Evolutionary conservation across 2,329 filamentous ascomycete species (phyloP), one percentile per base, ranked within the genome.

Genomic region (Rutstroemia sp.): DNA sequence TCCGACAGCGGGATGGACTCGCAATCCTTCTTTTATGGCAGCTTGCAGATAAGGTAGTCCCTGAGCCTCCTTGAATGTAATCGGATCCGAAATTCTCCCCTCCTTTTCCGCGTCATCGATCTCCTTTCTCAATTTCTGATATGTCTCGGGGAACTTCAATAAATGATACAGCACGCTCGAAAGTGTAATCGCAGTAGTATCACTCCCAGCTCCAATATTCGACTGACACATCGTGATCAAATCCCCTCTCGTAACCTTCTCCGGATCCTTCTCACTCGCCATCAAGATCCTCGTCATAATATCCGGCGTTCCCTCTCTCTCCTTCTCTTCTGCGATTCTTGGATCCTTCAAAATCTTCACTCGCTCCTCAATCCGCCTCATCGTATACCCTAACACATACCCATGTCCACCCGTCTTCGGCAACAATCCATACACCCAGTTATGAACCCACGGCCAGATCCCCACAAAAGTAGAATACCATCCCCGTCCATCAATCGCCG

Each of bases 11-110:
- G 78, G 72, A 50, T 79, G 75, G 19, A 82, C 67, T 14, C 80
- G 73, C 18, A 81, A 65, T 0, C 75, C 71, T 64, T 84, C 81
- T 19, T 74, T 75, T 19, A 82, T 71, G 2, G 79, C 74, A 3
- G 79, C 76, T 55, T 77, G 70, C 2, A 81, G 69, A 57, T 79
- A 80, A 0, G 71, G 72, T 54, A 76, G 66, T 16, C 68, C 69
- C 41, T 71, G 73, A 3, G 60, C 71, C 60, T 73, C 72, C 30
- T 68, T 73, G 63, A 71, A 77, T 0, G 66, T 70, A 1, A 74
- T 58, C 0, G 64, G 65, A n/a, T 66, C 61, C 18, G 70, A 64
- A 10, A 66, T 39, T 21, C 37, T 54, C 4, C 61, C 58, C 39
- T 61, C 56, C 16, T 23, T 50, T 6, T 55, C 57, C 0, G 60